Conservation (phyloP, 75 land plant genomes). For the Gnetum montanum region DNA sequence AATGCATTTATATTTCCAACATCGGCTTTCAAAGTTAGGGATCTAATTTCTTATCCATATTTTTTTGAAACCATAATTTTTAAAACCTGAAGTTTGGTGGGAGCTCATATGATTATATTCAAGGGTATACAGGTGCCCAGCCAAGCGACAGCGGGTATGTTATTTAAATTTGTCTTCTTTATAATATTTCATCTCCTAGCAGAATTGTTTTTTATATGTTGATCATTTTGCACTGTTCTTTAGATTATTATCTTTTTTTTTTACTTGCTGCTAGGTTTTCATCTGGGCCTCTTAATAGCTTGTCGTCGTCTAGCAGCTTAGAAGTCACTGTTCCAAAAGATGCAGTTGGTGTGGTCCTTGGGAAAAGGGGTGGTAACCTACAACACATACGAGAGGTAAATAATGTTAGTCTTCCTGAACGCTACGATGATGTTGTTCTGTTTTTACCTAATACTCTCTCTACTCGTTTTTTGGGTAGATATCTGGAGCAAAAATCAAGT, state of each 20-base stretch:
- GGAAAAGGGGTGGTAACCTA: slow-evolving; percentile 31
- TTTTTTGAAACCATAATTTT: no score
- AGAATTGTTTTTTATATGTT: not conserved
- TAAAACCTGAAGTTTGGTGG: slow-evolving; percentile 19
- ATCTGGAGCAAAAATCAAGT: slow-evolving; percentile 50
- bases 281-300: not conserved
- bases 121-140: slow-evolving; percentile 39
- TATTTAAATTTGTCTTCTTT: no score
- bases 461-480: slow-evolving; percentile 20
- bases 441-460: not conserved
- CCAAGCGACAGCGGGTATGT: slow-evolving; percentile 39
- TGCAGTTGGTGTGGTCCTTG: slow-evolving; percentile 19
- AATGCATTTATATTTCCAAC: not conserved
- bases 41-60: no score
- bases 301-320: not conserved
- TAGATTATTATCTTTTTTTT: not conserved
- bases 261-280: not conserved
- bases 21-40: no score
- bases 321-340: slow-evolving; percentile 22
- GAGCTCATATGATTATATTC: slow-evolving; percentile 42
- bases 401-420: not conserved
- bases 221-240: not conserved
- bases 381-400: slow-evolving; percentile 22
- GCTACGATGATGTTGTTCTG: not conserved
- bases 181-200: no score